Evolutionary conservation across 2,329 filamentous ascomycete species (phyloP).

Genomic region (Epichloe typhina): DNA sequence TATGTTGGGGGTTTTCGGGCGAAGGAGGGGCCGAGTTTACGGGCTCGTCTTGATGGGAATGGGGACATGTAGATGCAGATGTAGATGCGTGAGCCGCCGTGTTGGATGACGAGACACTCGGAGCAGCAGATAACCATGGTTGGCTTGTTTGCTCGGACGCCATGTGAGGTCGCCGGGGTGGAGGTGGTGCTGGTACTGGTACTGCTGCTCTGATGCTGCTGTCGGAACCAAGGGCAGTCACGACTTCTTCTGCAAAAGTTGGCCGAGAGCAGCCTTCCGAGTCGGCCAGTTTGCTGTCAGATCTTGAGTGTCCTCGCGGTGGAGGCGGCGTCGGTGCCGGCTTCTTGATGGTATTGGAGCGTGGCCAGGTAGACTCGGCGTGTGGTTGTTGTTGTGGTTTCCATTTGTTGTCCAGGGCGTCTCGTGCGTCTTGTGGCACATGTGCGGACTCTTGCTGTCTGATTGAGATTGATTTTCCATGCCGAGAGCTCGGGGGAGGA

Average conservation of each 20-base stretch:
- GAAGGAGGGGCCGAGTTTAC: no score
- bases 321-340: slow-evolving; percentile 39
- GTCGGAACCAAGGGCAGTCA: slow-evolving; percentile 27
- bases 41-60: no score
- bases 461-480: slow-evolving; percentile 65
- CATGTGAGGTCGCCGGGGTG: slow-evolving; percentile 36
- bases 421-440: not conserved
- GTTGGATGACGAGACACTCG: slow-evolving; percentile 8
- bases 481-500: slow-evolving; percentile 45
- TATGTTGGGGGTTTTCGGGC: no score
- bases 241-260: slow-evolving; percentile 36
- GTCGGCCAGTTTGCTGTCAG: slow-evolving; percentile 28
- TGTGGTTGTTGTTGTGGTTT: slow-evolving; percentile 1
- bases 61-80: slow-evolving; percentile 4
- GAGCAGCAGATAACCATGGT: slow-evolving; percentile 4
- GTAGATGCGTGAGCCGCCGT: slow-evolving; percentile 5
- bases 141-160: slow-evolving; percentile 19
- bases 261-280: slow-evolving; percentile 30
- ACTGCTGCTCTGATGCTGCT: slow-evolving; percentile 28
- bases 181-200: slow-evolving; percentile 37
- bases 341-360: slow-evolving; percentile 22
- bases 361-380: not conserved
- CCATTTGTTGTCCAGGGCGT: not conserved
- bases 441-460: slow-evolving; percentile 18
- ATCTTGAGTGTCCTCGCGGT: slow-evolving; percentile 31